phyloP scores from a whole-genome alignment of 108 stramenopile species.

The Nannochloropsis oceanica region DNA sequence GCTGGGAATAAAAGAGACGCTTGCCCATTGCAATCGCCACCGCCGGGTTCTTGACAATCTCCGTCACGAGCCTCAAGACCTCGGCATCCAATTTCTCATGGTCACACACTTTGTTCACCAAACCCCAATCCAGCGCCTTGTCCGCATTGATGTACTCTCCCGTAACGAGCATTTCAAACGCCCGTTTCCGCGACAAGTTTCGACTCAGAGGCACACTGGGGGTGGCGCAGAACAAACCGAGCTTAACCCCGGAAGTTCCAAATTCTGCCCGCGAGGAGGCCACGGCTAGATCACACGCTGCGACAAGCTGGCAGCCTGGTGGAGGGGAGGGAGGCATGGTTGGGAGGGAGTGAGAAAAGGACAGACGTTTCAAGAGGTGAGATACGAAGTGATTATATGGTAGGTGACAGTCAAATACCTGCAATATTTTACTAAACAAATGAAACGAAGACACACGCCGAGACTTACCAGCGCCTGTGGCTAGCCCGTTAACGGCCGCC shows the following conservation, averaged over 20 bases:
- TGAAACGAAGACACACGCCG: not conserved
- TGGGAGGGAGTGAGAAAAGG: not conserved
- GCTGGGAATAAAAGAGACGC: slow-evolving; percentile 43
- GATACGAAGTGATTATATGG: too few relatives aligned
- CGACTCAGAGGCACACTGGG: slow-evolving; percentile 52
- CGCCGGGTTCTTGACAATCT: slow-evolving; percentile 43
- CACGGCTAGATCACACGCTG: slow-evolving; percentile 51
- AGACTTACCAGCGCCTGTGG: slow-evolving; percentile 44
- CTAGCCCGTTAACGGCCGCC: slow-evolving; percentile 51
- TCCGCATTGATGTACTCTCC: slow-evolving; percentile 46
- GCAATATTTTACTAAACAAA: too few relatives aligned
- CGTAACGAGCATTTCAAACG: slow-evolving; percentile 62
- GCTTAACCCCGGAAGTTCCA: slow-evolving; percentile 53
- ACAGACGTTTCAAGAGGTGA: not conserved
- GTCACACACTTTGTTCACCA: slow-evolving; percentile 37
- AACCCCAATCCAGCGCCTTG: slow-evolving; percentile 43
- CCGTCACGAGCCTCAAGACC: slow-evolving; percentile 29
- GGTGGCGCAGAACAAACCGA: slow-evolving; percentile 58
- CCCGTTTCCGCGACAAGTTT: slow-evolving; percentile 41
- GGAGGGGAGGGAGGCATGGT: not conserved
- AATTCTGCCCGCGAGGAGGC: slow-evolving; percentile 38
- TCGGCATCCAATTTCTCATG: slow-evolving; percentile 13
- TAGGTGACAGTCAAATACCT: too few relatives aligned
- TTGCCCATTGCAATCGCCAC: slow-evolving; percentile 45
- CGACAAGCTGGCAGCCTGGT: slow-evolving; percentile 56